phyloP scores from a whole-genome alignment of 371 early-diverging fungal genomes.

The Apophysomyces variabilis region DNA sequence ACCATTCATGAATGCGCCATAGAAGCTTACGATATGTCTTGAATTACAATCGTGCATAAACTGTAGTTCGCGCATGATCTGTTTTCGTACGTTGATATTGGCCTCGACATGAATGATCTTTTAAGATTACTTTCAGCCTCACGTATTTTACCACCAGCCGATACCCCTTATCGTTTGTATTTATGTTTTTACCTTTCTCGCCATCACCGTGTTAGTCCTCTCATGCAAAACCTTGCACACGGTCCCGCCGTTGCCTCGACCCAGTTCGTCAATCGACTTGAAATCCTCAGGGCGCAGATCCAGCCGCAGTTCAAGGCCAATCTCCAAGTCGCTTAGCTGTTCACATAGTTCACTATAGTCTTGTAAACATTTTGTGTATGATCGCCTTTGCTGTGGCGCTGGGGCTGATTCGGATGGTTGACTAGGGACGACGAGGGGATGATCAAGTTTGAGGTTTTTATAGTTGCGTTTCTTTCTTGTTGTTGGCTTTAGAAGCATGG shows the following conservation, averaged over 20 bases:
- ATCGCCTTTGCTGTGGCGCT: constrained; percentile 15
- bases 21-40: constrained; percentile 87
- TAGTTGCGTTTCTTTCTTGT: constrained; percentile 76
- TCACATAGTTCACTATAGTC: constrained; percentile 45
- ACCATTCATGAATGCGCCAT: constrained; percentile 85
- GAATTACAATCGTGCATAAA: constrained; percentile 88
- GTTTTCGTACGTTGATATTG: constrained; percentile 72
- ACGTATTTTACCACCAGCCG: neutral
- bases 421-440: constrained; percentile 42
- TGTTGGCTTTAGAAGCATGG: neutral
- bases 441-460: constrained; percentile 66
- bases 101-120: constrained; percentile 85
- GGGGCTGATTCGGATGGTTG: constrained; percentile 6
- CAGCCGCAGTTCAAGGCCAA: constrained; percentile 75
- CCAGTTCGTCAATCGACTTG: constrained; percentile 76
- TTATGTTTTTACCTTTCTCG: constrained; percentile 70
- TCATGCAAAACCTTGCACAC: constrained; percentile 80
- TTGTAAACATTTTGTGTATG: constrained; percentile 17
- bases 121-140: neutral
- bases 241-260: constrained; percentile 87
- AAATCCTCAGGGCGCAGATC: constrained; percentile 88
- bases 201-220: constrained; percentile 83
- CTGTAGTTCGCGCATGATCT: constrained; percentile 86
- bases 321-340: constrained; percentile 64
- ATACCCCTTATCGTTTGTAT: no score